Evolutionary conservation across 441 rosid species (phyloP).

Genomic region (Bocquillonia castaneifolia): DNA sequence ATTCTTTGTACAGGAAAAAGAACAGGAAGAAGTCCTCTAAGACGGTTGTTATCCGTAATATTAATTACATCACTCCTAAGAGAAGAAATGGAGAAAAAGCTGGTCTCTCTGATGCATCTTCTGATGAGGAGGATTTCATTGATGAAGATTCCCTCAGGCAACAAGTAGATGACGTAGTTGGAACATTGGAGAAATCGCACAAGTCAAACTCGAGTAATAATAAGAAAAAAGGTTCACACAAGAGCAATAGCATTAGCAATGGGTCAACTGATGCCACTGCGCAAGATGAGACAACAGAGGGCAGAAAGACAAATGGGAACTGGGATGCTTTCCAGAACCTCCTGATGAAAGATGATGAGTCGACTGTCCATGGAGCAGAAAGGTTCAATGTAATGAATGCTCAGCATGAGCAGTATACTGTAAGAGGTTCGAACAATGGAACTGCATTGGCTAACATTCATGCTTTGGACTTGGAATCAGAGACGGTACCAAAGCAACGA

Average conservation of each 20-base stretch:
- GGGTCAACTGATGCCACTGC: constrained; percentile 23
- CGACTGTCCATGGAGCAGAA: constrained; percentile 20
- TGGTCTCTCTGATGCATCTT: constrained; percentile 35
- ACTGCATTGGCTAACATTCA: constrained; percentile 16
- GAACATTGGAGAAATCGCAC: constrained; percentile 36
- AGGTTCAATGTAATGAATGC: constrained; percentile 29
- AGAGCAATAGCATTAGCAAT: constrained; percentile 19
- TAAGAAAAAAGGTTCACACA: constrained; percentile 32
- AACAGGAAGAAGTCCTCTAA: constrained; percentile 54
- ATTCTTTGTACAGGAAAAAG: constrained; percentile 37
- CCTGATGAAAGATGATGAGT: constrained; percentile 50
- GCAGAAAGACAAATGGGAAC: constrained; percentile 40
- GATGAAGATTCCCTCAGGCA: constrained; percentile 49
- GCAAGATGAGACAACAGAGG: constrained; percentile 29
- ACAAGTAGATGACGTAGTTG: constrained; percentile 54
- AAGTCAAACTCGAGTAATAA: constrained; percentile 31
- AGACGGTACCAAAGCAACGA: constrained; percentile 28
- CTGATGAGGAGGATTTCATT: constrained; percentile 43
- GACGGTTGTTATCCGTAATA: constrained; percentile 75
- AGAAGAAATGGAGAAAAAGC: constrained; percentile 48
- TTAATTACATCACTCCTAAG: constrained; percentile 75
- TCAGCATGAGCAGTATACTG: constrained; percentile 34
- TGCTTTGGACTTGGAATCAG: constrained; percentile 32
- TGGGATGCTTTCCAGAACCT: constrained; percentile 75
- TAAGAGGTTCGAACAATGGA: constrained; percentile 31